A percentile compares a stretch with the other conserved stretches of the same genome.
Conservation (phyloP, 2,329 filamentous ascomycete species). For the Bipolaris victoriae region DNA sequence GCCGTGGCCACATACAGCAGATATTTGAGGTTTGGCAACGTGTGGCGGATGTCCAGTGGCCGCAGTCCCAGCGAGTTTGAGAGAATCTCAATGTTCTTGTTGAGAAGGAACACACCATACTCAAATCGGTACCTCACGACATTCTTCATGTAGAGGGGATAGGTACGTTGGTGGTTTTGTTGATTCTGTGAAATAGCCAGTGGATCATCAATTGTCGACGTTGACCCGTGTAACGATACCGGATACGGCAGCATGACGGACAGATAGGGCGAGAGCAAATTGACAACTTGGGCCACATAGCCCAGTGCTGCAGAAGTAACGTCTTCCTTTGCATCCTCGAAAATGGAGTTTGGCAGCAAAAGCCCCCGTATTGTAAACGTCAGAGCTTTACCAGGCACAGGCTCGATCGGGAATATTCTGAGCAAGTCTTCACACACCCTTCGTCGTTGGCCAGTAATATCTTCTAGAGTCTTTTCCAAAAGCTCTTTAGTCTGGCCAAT, state of each 20-base stretch:
- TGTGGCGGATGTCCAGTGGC: conserved; percentile 88
- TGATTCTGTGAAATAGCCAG: conserved; percentile 58
- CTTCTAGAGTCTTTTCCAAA: conserved; percentile 64
- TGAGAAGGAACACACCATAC: conserved; percentile 94
- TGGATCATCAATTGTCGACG: conserved; percentile 76
- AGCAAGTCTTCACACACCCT: conserved; percentile 85
- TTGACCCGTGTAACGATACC: conserved; percentile 73
- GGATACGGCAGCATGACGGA: conserved; percentile 80
- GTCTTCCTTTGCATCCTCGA: conserved; percentile 74
- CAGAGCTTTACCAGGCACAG: conserved; percentile 67
- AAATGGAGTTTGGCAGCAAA: conserved; percentile 78
- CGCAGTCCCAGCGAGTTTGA: conserved; percentile 70
- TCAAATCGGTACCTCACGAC: conserved; percentile 88
- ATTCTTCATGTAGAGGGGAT: conserved; percentile 77
- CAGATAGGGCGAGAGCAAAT: conserved; percentile 82
- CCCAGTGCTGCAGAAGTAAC: conserved; percentile 81
- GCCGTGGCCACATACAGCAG: conserved; percentile 87
- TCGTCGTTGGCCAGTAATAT: conserved; percentile 82
- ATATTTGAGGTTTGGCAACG: conserved; percentile 91
- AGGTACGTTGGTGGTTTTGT: conserved; percentile 52
- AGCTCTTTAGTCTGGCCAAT: conserved; percentile 61
- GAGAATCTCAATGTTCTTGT: conserved; percentile 86
- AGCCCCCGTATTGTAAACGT: conserved; percentile 84
- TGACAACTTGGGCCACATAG: conserved; percentile 75
- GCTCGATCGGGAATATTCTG: conserved; percentile 79